A percentile compares a stretch with the other conserved stretches of the same genome.
Evolutionary conservation across 495 filamentous ascomycete genomes (phyloP).

Genomic region (Aspergillus mulundensis): DNA sequence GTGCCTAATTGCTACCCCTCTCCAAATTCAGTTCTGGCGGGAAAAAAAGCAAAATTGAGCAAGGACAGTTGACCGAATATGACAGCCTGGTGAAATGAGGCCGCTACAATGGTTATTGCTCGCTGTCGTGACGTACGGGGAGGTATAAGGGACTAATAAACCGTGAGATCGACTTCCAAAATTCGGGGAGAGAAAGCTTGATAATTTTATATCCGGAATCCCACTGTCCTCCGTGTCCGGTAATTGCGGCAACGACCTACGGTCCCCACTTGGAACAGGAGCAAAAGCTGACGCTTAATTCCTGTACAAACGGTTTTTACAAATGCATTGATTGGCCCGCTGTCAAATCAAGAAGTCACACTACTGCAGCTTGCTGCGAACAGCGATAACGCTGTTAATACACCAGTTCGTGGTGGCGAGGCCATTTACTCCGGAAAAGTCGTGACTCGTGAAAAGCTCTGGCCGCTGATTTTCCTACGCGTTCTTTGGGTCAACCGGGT

Average conservation of each 20-base stretch:
- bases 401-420: background rate
- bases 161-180: background rate
- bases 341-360: background rate
- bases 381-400: background rate
- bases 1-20: background rate
- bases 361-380: background rate
- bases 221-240: background rate
- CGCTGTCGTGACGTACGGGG: background rate
- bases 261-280: conserved; percentile 1
- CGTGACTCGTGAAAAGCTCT: background rate
- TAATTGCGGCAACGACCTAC: conserved; percentile 9
- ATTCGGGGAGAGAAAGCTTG: conserved; percentile 6
- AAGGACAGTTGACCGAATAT: background rate
- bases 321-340: background rate
- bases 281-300: background rate
- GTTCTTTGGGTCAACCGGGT: background rate
- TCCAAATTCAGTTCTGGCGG: background rate
- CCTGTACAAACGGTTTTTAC: background rate
- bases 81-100: background rate
- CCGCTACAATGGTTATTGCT: background rate
- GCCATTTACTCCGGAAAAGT: background rate
- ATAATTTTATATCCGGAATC: conserved; percentile 10
- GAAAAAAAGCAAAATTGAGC: background rate
- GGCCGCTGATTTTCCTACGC: background rate
- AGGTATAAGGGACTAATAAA: background rate